Conservation (phyloP, 2,329 filamentous ascomycete species). For the Colletotrichum sojae region DNA sequence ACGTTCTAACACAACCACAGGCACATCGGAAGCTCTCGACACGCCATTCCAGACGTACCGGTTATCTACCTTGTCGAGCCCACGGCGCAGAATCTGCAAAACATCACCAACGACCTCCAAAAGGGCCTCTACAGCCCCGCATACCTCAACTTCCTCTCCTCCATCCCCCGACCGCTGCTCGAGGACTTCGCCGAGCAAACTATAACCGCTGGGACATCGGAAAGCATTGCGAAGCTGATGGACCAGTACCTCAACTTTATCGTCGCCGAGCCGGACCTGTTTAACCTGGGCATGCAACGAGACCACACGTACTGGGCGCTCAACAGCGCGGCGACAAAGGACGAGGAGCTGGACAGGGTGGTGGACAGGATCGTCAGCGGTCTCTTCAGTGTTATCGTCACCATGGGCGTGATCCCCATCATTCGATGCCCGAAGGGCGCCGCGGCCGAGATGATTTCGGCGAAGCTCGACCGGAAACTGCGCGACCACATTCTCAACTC, state of each 20-base stretch:
- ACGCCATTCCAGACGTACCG: constrained; percentile 95
- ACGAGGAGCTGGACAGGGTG: constrained; percentile 88
- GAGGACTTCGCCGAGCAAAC: constrained; percentile 96
- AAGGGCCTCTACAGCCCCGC: constrained; percentile 92
- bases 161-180: constrained; percentile 88
- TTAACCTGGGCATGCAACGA: constrained; percentile 87
- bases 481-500: constrained; percentile 97
- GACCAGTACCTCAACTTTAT: constrained; percentile 99
- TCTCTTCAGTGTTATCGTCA: constrained; percentile 98
- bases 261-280: constrained; percentile 94
- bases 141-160: constrained; percentile 97
- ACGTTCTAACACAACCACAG: constrained; percentile 58
- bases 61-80: constrained; percentile 98
- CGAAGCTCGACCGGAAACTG: constrained; percentile 94
- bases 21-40: constrained; percentile 84
- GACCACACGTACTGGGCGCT: constrained; percentile 94
- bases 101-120: constrained; percentile 87
- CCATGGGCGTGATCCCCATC: constrained; percentile 97
- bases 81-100: constrained; percentile 82
- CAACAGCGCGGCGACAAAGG: constrained; percentile 91
- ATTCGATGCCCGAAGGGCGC: constrained; percentile 95
- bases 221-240: constrained; percentile 91
- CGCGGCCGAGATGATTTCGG: constrained; percentile 93
- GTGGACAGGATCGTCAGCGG: constrained; percentile 95
- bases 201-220: constrained; percentile 85